Percentiles rank a stretch among this genome's conserved stretches.
phyloP scores from a whole-genome alignment of 1,284 basidiomycete genomes.

The Peniophora sp. region DNA sequence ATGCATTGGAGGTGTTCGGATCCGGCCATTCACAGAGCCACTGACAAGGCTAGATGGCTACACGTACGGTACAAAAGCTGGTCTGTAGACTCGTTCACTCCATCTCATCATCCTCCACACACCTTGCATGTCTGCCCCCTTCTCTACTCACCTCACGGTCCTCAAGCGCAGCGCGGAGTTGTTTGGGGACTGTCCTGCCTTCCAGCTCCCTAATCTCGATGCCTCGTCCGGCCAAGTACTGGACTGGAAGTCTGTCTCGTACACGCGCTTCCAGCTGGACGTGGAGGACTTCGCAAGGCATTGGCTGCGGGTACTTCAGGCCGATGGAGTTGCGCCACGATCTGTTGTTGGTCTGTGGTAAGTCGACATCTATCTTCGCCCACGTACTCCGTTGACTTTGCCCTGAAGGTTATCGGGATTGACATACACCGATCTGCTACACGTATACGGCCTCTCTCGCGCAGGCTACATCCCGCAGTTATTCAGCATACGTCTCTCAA shows the following conservation, averaged over 20 bases:
- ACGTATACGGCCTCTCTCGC: constrained; percentile 63
- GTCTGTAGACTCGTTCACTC: constrained; percentile 2
- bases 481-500: constrained; percentile 64
- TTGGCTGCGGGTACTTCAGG: constrained; percentile 40
- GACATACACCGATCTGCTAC: constrained; percentile 58
- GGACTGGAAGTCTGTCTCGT: constrained; percentile 45
- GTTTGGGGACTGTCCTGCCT: constrained; percentile 37
- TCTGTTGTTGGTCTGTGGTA: constrained; percentile 66
- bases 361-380: constrained; percentile 14
- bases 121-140: constrained; percentile 17
- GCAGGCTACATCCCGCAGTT: constrained; percentile 68
- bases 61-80: neutral
- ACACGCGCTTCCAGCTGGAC: constrained; percentile 42
- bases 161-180: constrained; percentile 38
- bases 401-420: constrained; percentile 54
- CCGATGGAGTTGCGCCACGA: constrained; percentile 34
- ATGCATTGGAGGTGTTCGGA: too few relatives aligned
- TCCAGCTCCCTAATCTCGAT: constrained; percentile 38
- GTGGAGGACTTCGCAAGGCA: constrained; percentile 46
- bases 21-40: too few relatives aligned
- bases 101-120: constrained; percentile 19
- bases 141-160: constrained; percentile 33
- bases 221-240: constrained; percentile 24
- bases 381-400: constrained; percentile 6
- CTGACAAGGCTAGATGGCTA: too few relatives aligned